A percentile compares a stretch with the other conserved stretches of the same genome.
phyloP scores from a whole-genome alignment of 1,284 basidiomycete species.

The Somion occarium region DNA sequence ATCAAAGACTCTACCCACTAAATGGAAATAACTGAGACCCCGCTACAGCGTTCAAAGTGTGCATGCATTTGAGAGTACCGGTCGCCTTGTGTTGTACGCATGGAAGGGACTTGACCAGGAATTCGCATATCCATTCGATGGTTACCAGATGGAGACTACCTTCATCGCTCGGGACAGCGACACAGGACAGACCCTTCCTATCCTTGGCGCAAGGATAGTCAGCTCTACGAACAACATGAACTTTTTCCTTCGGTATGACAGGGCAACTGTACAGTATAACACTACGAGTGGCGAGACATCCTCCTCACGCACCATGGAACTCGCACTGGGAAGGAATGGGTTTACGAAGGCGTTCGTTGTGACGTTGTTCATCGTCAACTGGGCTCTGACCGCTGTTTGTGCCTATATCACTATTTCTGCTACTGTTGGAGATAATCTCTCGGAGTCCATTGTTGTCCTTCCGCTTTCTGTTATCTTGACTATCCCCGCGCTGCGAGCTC shows the following conservation, averaged over 20 bases:
- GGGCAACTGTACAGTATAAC: slow-evolving; percentile 2
- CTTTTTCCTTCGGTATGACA: slow-evolving; percentile 7
- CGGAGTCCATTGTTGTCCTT: slow-evolving; percentile 16
- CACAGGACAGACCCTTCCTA: slow-evolving; percentile 12
- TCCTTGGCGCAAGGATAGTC: slow-evolving; percentile 12
- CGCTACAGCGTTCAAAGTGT: slow-evolving; percentile 13
- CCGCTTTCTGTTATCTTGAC: slow-evolving; percentile 17
- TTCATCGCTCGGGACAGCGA: slow-evolving; percentile 11
- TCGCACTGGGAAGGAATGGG: slow-evolving; percentile 10
- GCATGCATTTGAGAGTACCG: slow-evolving; percentile 13
- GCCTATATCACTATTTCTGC: slow-evolving; percentile 17
- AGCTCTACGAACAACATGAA: slow-evolving; percentile 15
- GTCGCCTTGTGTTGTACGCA: slow-evolving; percentile 14
- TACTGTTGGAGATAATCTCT: slow-evolving; percentile 12
- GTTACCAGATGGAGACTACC: slow-evolving; percentile 14
- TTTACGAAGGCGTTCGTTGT: slow-evolving; percentile 17
- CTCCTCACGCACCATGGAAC: slow-evolving; percentile 9
- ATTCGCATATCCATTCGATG: slow-evolving; percentile 17
- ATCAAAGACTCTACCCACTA: background rate
- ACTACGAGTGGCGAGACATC: slow-evolving; percentile 2
- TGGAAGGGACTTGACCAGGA: slow-evolving; percentile 18
- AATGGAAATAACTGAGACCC: background rate
- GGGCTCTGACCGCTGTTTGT: slow-evolving; percentile 15
- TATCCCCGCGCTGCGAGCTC: slow-evolving; percentile 16
- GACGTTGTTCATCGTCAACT: slow-evolving; percentile 17